These are phyloP conservation scores for Neohortaea acidophila DNA, from an alignment of 495 filamentous ascomycete genomes.

Conservation along the genomic window DNA sequence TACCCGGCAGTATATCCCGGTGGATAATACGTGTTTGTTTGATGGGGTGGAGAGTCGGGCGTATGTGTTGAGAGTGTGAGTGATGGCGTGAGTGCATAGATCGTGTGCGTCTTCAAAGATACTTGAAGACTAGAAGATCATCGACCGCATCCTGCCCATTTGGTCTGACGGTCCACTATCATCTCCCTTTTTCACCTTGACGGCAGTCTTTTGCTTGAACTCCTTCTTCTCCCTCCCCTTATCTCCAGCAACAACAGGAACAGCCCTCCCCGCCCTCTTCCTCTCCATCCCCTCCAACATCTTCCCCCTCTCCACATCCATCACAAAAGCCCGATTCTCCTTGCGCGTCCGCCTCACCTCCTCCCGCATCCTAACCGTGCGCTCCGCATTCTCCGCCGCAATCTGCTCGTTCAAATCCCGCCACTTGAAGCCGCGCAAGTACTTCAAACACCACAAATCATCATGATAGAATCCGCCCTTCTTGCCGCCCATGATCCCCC, in stretches of 20 bases:
- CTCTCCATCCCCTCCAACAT: conserved; percentile 26
- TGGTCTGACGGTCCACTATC: conserved; percentile 47
- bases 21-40: conserved; percentile 86
- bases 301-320: conserved; percentile 54
- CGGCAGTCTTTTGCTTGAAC: conserved; percentile 57
- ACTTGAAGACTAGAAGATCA: conserved; percentile 64
- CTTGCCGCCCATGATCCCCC: conserved; percentile 64
- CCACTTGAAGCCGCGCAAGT: conserved; percentile 81
- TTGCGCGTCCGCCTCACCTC: conserved; percentile 64
- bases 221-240: conserved; percentile 39
- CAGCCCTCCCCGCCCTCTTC: conserved; percentile 29
- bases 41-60: conserved; percentile 74
- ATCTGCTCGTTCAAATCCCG: conserved; percentile 51
- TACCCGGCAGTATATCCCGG: conserved; percentile 89
- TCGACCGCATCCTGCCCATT: conserved; percentile 61
- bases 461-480: conserved; percentile 85
- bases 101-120: too few species aligned
- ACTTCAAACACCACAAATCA: conserved; percentile 79
- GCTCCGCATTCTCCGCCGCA: conserved; percentile 63
- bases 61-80: conserved; percentile 43
- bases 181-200: conserved; percentile 31
- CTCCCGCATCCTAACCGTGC: conserved; percentile 61
- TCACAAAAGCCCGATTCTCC: conserved; percentile 71
- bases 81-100: neutral
- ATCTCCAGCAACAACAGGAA: conserved; percentile 48